Base-by-base conservation (phyloP, 2,329 filamentous ascomycete species). In the Teratosphaeriaceae sp. region DNA sequence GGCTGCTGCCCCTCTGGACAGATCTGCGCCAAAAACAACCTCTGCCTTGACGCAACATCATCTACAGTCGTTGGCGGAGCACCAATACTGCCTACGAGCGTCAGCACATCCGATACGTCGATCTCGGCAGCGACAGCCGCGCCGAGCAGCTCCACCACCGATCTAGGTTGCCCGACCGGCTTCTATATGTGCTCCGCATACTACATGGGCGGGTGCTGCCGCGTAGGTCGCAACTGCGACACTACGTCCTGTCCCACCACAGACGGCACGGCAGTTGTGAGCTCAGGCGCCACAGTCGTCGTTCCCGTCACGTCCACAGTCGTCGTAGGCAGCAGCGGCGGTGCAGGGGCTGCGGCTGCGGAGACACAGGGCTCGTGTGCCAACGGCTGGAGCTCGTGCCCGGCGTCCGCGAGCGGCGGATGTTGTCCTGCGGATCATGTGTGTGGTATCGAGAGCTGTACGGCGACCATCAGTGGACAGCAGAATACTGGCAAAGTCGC, bases 111-210 rank as follows among this genome's bases (percentile, higher is more conserved):
- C 7, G 47, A 46, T 12, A 42, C 47, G n/a, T 43, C 50, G 2
- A 45, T 52, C 19, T 49, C 47, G 4, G 44, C 46, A 12, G 48
- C 52, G 33, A 42, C 20, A 8, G 40, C 55, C 9, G 44, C 34
- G 6, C 40, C 62, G 11, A 65, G 64, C 1, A 53, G 59, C 1
- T 53, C 55, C 5, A 58, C 53, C 23, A 57, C 47, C 35, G 24
- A 40, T 24, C 56, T 62, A 7, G 58, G 75, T 54, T 97, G 90
- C 55, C 90, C 90, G 0, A 89, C 83, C 0, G 89, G 89, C 2
- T 97, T 89, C 71, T 97, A 97, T 64, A 83, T 87, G 39, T 97
- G 90, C 65, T 78, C 82, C 2, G 90, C 90, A 2, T 80, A 81
- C 46, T 87, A 89, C 46, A 70, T 76, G 2, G 88, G 85, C 12